Evolutionary conservation across 73 alveolate species (phyloP).

Genomic region (Tetrahymena malaccensis): DNA sequence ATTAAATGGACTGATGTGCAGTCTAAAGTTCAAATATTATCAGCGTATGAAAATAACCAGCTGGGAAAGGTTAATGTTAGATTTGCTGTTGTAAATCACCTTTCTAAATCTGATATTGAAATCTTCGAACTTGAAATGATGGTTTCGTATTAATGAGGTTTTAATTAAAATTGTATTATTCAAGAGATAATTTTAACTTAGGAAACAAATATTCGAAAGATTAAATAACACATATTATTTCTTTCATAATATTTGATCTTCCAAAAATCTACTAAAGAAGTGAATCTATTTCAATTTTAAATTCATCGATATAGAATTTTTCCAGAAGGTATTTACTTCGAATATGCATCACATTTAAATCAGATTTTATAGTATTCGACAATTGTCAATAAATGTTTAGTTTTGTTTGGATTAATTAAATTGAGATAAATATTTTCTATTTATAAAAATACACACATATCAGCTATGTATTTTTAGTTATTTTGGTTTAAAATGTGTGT

Average conservation of each 20-base stretch:
- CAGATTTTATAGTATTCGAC: neutral
- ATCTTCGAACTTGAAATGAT: constrained; percentile 25
- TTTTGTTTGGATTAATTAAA: neutral
- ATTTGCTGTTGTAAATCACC: constrained; percentile 10
- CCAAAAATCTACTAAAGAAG: neutral
- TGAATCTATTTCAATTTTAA: neutral
- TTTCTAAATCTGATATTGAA: constrained; percentile 15
- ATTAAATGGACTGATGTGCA: constrained; percentile 16
- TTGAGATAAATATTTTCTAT: too few species aligned
- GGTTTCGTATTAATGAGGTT: neutral
- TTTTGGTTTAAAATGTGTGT: too few species aligned
- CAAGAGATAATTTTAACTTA: neutral
- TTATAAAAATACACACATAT: too few species aligned
- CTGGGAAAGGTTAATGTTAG: constrained; percentile 5
- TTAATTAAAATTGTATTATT: neutral
- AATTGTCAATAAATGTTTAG: neutral
- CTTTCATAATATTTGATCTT: neutral
- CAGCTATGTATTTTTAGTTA: too few species aligned
- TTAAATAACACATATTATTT: neutral
- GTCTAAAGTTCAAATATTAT: constrained; percentile 13
- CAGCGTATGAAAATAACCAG: constrained; percentile 12
- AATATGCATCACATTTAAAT: neutral
- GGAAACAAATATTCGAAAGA: neutral
- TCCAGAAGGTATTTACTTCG: neutral
- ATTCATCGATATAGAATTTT: neutral